Base-by-base conservation (phyloP, 106 monocot genomes). In the Alisma plantagoaquatica region DNA sequence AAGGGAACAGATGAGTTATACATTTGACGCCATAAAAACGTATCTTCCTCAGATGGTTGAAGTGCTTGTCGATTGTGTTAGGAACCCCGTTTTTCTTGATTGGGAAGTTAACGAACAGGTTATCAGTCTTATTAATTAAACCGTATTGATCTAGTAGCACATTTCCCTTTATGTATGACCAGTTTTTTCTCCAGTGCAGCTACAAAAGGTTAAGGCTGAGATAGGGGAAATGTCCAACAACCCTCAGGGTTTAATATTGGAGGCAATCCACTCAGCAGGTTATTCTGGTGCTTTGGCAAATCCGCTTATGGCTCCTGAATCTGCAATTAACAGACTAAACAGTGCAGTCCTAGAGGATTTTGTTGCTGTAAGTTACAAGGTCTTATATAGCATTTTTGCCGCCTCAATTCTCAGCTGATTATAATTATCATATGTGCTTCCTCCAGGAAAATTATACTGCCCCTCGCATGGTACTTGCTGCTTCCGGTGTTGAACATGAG, bases 101-200 rank as follows among this genome's bases (percentile, higher is more conserved):
- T 89, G 88, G 88, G 88, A 89, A 47, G 79, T 89, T 41, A 89
- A 83, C 57, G 88, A 89, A 33, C 75, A 83, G 83, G 88, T 89
- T 70, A 33, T n/a, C n/a, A n/a, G n/a, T n/a, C n/a, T n/a, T 6
- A 38, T 14, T 14, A 38, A 38, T 38, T 6, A 14, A 38, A 38
- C 6, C 27, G 10, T n/a, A 38, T 19, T 45, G 10, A 33, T 2
- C 19, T 22, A 58, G 5, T 43, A 20, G 27, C 35, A n/a, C 35
- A 14, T 7, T 38, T 38, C 35, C 14, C 14, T 14, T 38, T 38
- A 7, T 38, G 14, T 7, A 14, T 14, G 14, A 14, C 14, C 14
- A 38, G 14, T 38, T 38, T 66, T 56, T 29, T 50, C 41, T 47
- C 21, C 23, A 20, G 41, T 70, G 43, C 67, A 88, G 87, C 32